phyloP scores from a whole-genome alignment of 352 stramenopile species.

The Pythium periplocum region DNA sequence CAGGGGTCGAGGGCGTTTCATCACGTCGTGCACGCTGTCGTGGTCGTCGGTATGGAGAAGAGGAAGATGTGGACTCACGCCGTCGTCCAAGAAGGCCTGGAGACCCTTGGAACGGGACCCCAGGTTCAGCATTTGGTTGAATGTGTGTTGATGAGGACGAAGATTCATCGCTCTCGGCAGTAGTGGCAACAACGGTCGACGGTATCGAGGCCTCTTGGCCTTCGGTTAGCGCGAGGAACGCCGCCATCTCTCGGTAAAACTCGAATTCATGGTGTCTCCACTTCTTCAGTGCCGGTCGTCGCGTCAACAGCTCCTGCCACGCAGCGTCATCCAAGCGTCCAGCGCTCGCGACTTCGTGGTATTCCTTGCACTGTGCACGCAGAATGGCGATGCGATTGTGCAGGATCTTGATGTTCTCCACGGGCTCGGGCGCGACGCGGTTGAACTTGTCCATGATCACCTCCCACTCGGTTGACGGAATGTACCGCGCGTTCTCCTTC shows the following conservation, averaged over 20 bases:
- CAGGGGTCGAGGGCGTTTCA: too few species aligned
- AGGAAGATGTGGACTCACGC: too few species aligned
- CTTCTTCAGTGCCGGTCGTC: conserved; percentile 1
- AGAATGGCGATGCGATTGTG: conserved; percentile 7
- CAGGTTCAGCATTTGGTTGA: too few species aligned
- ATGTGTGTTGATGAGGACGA: too few species aligned
- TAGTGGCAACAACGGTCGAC: too few species aligned
- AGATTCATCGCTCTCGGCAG: too few species aligned
- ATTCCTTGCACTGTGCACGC: conserved; percentile 9
- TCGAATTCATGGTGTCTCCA: conserved; percentile 7
- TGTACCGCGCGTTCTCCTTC: conserved; percentile 2
- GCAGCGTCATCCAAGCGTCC: conserved; percentile 4
- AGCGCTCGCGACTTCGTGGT: conserved; percentile 5
- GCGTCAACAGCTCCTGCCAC: conserved; percentile 2
- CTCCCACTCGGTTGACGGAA: conserved; percentile 10
- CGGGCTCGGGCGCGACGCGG: conserved; percentile 4
- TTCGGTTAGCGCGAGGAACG: conserved; percentile 1
- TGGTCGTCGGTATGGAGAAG: too few species aligned
- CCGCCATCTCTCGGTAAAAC: conserved; percentile 15
- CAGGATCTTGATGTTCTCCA: conserved; percentile 12
- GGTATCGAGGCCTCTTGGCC: neutral
- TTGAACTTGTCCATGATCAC: conserved; percentile 11
- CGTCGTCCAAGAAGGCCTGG: too few species aligned
- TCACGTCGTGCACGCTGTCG: too few species aligned
- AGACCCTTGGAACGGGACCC: too few species aligned